Evolutionary conservation across 2,329 filamentous ascomycete species (phyloP).

Genomic region (Scedosporium apiospermum): DNA sequence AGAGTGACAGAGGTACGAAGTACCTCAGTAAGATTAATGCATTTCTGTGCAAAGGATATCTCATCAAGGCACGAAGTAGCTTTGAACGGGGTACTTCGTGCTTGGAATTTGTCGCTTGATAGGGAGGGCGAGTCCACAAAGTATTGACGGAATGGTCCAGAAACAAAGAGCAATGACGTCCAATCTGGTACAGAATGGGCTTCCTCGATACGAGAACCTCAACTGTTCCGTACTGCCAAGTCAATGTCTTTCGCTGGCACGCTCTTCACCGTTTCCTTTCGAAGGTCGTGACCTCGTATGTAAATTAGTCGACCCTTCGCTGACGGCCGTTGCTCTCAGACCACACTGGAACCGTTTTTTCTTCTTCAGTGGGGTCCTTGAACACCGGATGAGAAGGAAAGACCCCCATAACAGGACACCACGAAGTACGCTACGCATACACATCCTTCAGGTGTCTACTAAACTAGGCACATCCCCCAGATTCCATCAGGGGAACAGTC

Average conservation of each 20-base stretch:
- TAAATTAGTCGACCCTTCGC: too few species aligned
- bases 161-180: background rate
- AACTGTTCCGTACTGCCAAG: background rate
- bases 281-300: background rate
- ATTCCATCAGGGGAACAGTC: background rate
- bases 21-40: background rate
- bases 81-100: too few species aligned
- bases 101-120: too few species aligned
- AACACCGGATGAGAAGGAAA: background rate
- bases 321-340: too few species aligned
- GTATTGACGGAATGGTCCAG: too few species aligned
- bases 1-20: background rate
- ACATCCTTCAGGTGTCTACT: background rate
- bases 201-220: background rate
- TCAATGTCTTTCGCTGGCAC: background rate
- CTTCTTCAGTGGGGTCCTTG: background rate
- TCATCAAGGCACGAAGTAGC: too few species aligned
- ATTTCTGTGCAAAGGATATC: background rate
- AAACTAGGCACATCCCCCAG: background rate
- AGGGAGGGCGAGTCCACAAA: too few species aligned
- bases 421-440: too few species aligned
- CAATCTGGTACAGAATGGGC: background rate
- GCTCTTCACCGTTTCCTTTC: background rate
- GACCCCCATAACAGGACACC: background rate
- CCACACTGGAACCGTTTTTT: background rate